Evolutionary conservation across 352 stramenopile genomes (phyloP).

Genomic region (Chrysophaeum taylorii): DNA sequence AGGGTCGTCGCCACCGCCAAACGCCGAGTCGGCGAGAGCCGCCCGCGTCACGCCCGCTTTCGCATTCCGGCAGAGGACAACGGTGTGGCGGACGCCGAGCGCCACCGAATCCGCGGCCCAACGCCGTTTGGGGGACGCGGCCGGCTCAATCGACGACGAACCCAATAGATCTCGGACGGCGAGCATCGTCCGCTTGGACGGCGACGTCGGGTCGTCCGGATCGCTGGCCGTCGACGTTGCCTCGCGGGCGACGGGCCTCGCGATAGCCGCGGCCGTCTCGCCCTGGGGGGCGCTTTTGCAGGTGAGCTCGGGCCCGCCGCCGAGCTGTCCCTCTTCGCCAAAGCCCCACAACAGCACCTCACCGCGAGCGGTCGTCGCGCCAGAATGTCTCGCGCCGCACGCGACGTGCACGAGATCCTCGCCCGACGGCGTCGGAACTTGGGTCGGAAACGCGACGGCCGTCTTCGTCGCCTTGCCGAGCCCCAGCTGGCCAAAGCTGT

Average conservation of each 20-base stretch:
- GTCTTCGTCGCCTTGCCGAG: slow-evolving; percentile 1
- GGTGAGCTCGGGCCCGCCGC: not conserved
- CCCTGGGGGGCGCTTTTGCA: too few species aligned
- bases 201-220: too few species aligned
- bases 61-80: slow-evolving; percentile 13
- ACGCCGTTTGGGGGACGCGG: too few species aligned
- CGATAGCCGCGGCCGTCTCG: too few species aligned
- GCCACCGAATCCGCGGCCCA: not conserved
- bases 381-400: slow-evolving; percentile 1
- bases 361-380: not conserved
- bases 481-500: slow-evolving; percentile 56
- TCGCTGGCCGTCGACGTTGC: too few species aligned
- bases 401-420: not conserved
- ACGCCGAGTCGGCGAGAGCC: not conserved
- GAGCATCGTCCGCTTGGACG: too few species aligned
- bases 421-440: not conserved
- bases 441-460: not conserved
- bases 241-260: too few species aligned
- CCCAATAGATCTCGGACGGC: too few species aligned
- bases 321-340: slow-evolving; percentile 18
- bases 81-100: slow-evolving; percentile 14
- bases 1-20: not conserved
- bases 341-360: slow-evolving; percentile 16
- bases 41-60: not conserved
- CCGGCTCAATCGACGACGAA: too few species aligned